A percentile compares a stretch with the other conserved stretches of the same genome.
These are phyloP conservation scores for Cucurbita pepo DNA, from an alignment of 306 rosid genomes.

Conservation along the genomic window DNA sequence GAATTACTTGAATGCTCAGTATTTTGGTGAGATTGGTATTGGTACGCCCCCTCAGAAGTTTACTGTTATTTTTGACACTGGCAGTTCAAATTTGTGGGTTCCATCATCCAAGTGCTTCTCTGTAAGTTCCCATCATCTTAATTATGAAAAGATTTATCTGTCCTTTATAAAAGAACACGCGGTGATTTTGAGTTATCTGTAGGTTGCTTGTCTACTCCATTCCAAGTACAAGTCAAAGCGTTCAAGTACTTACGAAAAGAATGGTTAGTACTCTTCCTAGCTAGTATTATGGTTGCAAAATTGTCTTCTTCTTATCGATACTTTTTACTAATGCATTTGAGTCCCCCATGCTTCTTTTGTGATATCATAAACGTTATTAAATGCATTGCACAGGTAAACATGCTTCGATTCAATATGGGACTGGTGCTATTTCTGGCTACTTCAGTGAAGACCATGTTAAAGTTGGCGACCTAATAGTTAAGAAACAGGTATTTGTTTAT, in stretches of 20 bases:
- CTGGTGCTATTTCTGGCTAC: conserved; percentile 43
- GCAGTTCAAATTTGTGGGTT: conserved; percentile 82
- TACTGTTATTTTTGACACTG: conserved; percentile 70
- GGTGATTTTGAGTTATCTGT: neutral
- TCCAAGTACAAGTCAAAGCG: conserved; percentile 33
- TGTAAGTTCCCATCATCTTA: conserved; percentile 22
- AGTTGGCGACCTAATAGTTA: conserved; percentile 36
- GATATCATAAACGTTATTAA: neutral
- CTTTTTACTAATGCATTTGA: neutral
- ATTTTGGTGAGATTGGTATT: conserved; percentile 76
- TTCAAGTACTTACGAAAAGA: conserved; percentile 34
- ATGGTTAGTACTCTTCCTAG: conserved; percentile 17
- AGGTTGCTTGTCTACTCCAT: conserved; percentile 43
- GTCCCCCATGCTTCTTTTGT: neutral
- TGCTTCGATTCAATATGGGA: conserved; percentile 40
- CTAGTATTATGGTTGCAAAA: neutral
- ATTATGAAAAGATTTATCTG: neutral
- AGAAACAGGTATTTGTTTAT: conserved; percentile 25
- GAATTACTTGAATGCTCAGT: conserved; percentile 86
- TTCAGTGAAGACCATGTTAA: conserved; percentile 34
- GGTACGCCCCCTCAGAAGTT: conserved; percentile 79
- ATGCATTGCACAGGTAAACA: conserved; percentile 15
- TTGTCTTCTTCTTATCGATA: neutral
- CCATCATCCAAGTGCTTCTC: conserved; percentile 81
- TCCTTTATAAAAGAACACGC: neutral